Percentiles rank a stretch among this genome's conserved stretches.
Conservation (phyloP, 2,329 filamentous ascomycete species). For the Juglanconis juglandina region DNA sequence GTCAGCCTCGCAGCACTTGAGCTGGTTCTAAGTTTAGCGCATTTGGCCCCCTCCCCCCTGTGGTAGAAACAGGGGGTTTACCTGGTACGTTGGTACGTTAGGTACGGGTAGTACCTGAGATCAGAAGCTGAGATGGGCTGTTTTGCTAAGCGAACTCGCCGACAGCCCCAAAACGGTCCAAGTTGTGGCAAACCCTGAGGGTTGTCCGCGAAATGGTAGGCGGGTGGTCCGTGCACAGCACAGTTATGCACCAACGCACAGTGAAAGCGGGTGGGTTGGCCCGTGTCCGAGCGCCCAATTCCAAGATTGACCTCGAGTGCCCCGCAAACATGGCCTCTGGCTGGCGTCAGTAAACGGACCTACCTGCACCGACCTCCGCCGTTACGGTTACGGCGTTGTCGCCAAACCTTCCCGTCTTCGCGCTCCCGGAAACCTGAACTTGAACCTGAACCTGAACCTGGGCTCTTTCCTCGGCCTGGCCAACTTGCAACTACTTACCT, state of each 20-base stretch:
- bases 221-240: too few relatives aligned
- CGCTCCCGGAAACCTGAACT: background rate
- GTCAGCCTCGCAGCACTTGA: background rate
- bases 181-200: background rate
- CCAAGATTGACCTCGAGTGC: background rate
- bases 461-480: background rate
- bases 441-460: background rate
- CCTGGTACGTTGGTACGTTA: background rate
- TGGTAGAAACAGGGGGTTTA: background rate
- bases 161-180: background rate
- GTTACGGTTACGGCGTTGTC: background rate
- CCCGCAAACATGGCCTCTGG: conserved; percentile 7
- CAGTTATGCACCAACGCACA: too few relatives aligned
- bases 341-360: background rate
- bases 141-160: background rate
- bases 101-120: too few relatives aligned
- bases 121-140: background rate
- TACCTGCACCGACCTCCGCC: background rate
- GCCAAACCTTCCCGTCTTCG: background rate
- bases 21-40: background rate
- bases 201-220: background rate
- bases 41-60: background rate
- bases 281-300: background rate
- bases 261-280: background rate
- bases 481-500: background rate